These are phyloP conservation scores for Xerocomellus intermedius DNA, from an alignment of 768 basidiomycete species.

Conservation along the genomic window DNA sequence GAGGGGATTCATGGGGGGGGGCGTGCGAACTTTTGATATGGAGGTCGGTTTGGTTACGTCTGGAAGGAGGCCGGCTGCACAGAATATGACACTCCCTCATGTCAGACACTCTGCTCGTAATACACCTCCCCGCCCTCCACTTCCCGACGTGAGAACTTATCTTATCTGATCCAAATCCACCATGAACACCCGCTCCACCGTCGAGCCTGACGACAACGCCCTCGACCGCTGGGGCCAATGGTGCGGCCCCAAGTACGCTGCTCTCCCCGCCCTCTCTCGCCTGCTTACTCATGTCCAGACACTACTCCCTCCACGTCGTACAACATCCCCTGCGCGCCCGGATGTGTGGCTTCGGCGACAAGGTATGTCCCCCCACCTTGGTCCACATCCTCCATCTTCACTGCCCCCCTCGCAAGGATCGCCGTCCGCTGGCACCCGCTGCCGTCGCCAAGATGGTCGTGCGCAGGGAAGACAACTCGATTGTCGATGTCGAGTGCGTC, in stretches of 20 bases:
- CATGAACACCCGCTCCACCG: slow-evolving; percentile 54
- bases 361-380: slow-evolving; percentile 48
- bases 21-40: slow-evolving; percentile 3
- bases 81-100: not conserved
- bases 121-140: not conserved
- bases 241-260: slow-evolving; percentile 57
- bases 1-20: slow-evolving; percentile 52
- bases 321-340: slow-evolving; percentile 89
- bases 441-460: slow-evolving; percentile 85
- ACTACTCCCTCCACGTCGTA: slow-evolving; percentile 81
- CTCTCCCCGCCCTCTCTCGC: not conserved
- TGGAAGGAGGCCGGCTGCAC: no score
- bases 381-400: slow-evolving; percentile 8
- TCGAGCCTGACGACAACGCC: slow-evolving; percentile 36
- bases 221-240: slow-evolving; percentile 73
- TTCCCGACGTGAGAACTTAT: slow-evolving; percentile 29
- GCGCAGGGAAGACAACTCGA: slow-evolving; percentile 58
- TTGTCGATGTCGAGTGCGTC: slow-evolving; percentile 76
- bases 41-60: no score
- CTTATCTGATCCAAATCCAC: slow-evolving; percentile 31
- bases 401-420: slow-evolving; percentile 56
- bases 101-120: not conserved
- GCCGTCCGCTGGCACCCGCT: slow-evolving; percentile 88
- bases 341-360: slow-evolving; percentile 97
- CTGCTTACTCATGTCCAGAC: slow-evolving; percentile 39